Evolutionary conservation across 345 rosid species (phyloP).

Genomic region (thale cress (Arabidopsis thaliana)): TAIR10.1 NC_003076.8:16280501-16281000

Average conservation of each 20-base stretch:
- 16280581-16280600: conserved; percentile 43
- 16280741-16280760: conserved; percentile 37
- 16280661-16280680: conserved; percentile 75
- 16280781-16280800: not conserved
- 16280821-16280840: not conserved
- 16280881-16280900: conserved; percentile 36
- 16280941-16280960: not conserved
- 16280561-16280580: conserved; percentile 45
- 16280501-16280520: conserved; percentile 7
- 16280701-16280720: conserved; percentile 76
- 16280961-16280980: not conserved
- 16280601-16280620: conserved; percentile 44
- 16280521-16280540: not conserved
- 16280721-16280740: conserved; percentile 61
- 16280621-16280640: conserved; percentile 62
- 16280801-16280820: not conserved
- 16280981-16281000: conserved; percentile 22
- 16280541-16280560: not conserved
- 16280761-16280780: not conserved
- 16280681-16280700: conserved; percentile 84
- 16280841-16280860: not conserved
- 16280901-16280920: conserved; percentile 26
- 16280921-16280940: conserved; percentile 30
- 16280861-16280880: conserved; percentile 44
- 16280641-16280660: conserved; percentile 73